Evolutionary conservation across 2,329 filamentous ascomycete genomes (phyloP).

Genomic region (Aspergillus chevalieri): DNA sequence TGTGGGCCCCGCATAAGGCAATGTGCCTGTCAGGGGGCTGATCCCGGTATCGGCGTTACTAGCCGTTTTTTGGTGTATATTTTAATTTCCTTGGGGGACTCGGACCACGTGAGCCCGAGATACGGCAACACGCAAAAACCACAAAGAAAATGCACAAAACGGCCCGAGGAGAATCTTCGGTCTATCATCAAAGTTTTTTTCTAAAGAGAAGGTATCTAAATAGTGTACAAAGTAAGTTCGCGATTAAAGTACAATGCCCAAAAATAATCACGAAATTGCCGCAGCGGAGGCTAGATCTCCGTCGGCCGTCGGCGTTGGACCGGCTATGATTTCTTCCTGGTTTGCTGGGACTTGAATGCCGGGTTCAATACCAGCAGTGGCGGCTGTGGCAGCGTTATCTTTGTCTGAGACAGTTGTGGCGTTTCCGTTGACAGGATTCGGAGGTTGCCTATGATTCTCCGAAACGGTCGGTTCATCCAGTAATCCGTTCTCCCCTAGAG

Average conservation of each 20-base stretch:
- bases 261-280: neutral
- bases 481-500: slow-evolving; percentile 37
- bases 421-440: neutral
- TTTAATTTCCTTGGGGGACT: too few species aligned
- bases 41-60: neutral
- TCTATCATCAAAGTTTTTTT: too few species aligned
- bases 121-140: neutral
- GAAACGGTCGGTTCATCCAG: slow-evolving; percentile 18
- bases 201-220: neutral
- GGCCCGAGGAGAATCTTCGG: too few species aligned
- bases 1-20: neutral
- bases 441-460: neutral
- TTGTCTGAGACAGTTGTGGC: neutral
- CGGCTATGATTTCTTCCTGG: neutral
- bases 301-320: neutral
- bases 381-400: neutral
- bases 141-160: neutral
- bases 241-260: too few species aligned
- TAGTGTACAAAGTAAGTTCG: too few species aligned
- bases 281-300: neutral
- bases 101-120: neutral
- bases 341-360: neutral
- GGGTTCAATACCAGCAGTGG: too few species aligned
- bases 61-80: neutral
- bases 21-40: neutral